A percentile compares a stretch with the other conserved stretches of the same genome.
These are phyloP conservation scores for Citeromyces matritensis DNA, from an alignment of 805 yeast genomes.

Conservation along the genomic window DNA sequence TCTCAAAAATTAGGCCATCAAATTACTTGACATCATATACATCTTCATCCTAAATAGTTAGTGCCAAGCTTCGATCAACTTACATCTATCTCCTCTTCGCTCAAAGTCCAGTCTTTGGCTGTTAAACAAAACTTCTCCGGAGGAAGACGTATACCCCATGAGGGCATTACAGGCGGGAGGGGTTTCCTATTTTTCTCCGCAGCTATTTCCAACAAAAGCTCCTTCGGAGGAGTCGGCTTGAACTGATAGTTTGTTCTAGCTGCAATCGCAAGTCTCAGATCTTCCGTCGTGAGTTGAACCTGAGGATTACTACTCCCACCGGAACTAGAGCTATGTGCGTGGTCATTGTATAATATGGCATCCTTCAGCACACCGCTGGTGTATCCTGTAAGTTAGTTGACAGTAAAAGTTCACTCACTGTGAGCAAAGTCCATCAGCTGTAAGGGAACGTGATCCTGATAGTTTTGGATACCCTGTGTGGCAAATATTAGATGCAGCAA, in stretches of 20 bases:
- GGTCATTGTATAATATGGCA: conserved; percentile 81
- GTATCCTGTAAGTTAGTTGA: conserved; percentile 26
- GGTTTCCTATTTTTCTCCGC: conserved; percentile 82
- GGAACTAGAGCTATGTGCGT: conserved; percentile 30
- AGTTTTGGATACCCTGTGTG: conserved; percentile 79
- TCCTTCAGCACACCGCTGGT: conserved; percentile 79
- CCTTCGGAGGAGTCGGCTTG: conserved; percentile 93
- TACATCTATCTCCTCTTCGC: conserved; percentile 25
- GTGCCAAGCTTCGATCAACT: neutral
- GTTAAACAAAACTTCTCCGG: conserved; percentile 96
- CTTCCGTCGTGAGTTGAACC: conserved; percentile 66
- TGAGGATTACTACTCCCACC: conserved; percentile 22
- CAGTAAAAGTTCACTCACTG: conserved; percentile 16
- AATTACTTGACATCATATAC: too few species aligned
- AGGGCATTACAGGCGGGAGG: conserved; percentile 80
- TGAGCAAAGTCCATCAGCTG: conserved; percentile 97
- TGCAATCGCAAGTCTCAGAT: conserved; percentile 81
- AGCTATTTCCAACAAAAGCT: conserved; percentile 78
- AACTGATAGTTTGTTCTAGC: conserved; percentile 93
- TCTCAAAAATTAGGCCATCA: neutral
- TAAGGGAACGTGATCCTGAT: conserved; percentile 91
- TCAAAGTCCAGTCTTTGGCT: conserved; percentile 57
- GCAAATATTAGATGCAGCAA: conserved; percentile 83
- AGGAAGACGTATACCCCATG: conserved; percentile 87
- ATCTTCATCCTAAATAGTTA: too few species aligned